Base-by-base conservation (phyloP, 441 rosid species). In the Viola pubescens region DNA sequence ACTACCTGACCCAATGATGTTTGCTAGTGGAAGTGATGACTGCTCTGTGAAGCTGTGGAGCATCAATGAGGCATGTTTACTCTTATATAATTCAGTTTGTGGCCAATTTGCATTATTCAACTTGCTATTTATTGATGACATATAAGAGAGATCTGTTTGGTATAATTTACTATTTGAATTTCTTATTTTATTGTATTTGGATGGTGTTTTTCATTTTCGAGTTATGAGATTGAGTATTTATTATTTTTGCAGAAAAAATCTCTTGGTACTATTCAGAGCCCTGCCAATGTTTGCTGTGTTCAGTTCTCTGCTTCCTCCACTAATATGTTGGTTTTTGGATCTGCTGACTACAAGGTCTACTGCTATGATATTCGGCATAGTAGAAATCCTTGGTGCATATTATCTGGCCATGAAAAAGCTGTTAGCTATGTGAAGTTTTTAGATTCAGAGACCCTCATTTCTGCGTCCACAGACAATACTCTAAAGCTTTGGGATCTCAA, bases 21-120 rank as follows among this genome's bases (percentile, higher is more conserved):
- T 89, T 58, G 97, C 82, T 62, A 85, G 95, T 61, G 97, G 97
- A 73, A 89, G 95, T 70, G 95, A 89, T 67, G 97, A 89, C 52
- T 87, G 90, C 69, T 79, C 86, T 19, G 91, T 89, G 64, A 87
- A 87, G 73, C 77, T 89, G 47, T 89, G 97, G 94, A 89, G 78
- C 71, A 71, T 89, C 65, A 89, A 80, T 62, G 88, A 89, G 87
- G 94, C 49, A 75, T 50, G 67, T 55, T 75, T 67, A 68, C 52
- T 56, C 61, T 50, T 68, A 54, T 63, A 57, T 38, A 38, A 56
- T 40, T 26, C 34, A 26, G 34, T 26, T 26, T 26, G 34, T 26
- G 34, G 34, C 34, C 34, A 26, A 26, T 26, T 26, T 26, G 34
- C 34, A 26, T 2, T 26, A 26, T 26, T 48, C 16, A n/a, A 48